A percentile compares a stretch with the other conserved stretches of the same genome.
These are phyloP conservation scores for Clitopilus hobsonii DNA, from an alignment of 768 basidiomycete genomes.

Conservation along the genomic window DNA sequence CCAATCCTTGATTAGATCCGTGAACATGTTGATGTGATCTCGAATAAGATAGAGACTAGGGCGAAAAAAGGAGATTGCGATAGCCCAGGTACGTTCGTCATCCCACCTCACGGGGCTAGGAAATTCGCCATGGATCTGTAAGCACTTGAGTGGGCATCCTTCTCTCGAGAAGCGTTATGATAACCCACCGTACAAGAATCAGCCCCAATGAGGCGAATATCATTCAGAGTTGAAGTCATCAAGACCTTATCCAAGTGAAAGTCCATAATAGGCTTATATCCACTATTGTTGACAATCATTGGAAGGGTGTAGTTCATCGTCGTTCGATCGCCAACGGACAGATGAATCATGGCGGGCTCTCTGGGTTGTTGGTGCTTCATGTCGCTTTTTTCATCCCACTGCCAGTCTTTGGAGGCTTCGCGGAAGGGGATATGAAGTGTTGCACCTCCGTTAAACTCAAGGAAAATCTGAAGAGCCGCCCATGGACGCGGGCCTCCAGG, in stretches of 20 bases:
- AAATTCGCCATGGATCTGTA: slow-evolving; percentile 64
- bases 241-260: slow-evolving; percentile 77
- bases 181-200: slow-evolving; percentile 67
- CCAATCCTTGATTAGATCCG: slow-evolving; percentile 94
- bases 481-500: slow-evolving; percentile 82
- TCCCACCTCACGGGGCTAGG: slow-evolving; percentile 86
- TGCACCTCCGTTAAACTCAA: slow-evolving; percentile 77
- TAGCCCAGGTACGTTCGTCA: slow-evolving; percentile 70
- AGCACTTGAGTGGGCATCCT: background rate
- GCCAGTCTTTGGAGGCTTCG: slow-evolving; percentile 95
- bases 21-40: slow-evolving; percentile 93
- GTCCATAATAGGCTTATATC: slow-evolving; percentile 78
- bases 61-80: slow-evolving; percentile 66
- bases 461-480: slow-evolving; percentile 74
- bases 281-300: slow-evolving; percentile 66
- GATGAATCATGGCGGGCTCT: slow-evolving; percentile 67
- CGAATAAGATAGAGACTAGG: slow-evolving; percentile 77
- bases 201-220: slow-evolving; percentile 71
- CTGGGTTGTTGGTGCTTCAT: slow-evolving; percentile 50
- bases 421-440: slow-evolving; percentile 84
- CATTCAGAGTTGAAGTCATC: slow-evolving; percentile 83
- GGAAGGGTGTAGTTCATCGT: slow-evolving; percentile 83
- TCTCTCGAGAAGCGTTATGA: slow-evolving; percentile 5
- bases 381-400: slow-evolving; percentile 68
- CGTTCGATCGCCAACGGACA: slow-evolving; percentile 75